Evolutionary conservation across 805 yeast species (phyloP).

Genomic region (Lachancea cidri): DNA sequence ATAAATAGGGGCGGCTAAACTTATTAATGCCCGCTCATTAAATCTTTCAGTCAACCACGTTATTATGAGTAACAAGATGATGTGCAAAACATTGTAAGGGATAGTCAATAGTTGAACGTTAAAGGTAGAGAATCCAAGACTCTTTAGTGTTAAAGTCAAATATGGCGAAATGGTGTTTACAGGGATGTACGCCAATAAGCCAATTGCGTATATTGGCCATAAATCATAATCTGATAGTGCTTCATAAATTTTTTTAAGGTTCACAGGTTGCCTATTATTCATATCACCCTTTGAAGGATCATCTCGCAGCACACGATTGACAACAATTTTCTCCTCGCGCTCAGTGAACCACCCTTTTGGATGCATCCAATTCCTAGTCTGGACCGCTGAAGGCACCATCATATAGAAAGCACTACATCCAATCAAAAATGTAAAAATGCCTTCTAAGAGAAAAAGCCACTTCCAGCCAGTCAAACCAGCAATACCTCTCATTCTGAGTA

Average conservation of each 20-base stretch:
- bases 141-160: conserved; percentile 43
- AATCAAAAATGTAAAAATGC: conserved; percentile 48
- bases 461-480: conserved; percentile 53
- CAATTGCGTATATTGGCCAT: conserved; percentile 52
- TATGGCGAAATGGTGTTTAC: conserved; percentile 35
- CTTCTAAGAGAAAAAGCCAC: conserved; percentile 65
- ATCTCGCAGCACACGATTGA: conserved; percentile 54
- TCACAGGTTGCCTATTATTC: conserved; percentile 54
- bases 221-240: conserved; percentile 46
- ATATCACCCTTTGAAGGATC: conserved; percentile 64
- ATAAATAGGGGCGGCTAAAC: conserved; percentile 30
- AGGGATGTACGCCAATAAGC: conserved; percentile 42
- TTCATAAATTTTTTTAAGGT: conserved; percentile 34
- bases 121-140: conserved; percentile 48
- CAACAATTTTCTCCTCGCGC: conserved; percentile 52
- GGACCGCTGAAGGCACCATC: conserved; percentile 56
- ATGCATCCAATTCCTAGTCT: conserved; percentile 45
- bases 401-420: conserved; percentile 44
- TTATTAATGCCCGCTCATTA: conserved; percentile 28
- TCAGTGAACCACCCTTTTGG: conserved; percentile 52
- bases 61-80: conserved; percentile 32
- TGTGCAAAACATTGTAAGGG: conserved; percentile 42
- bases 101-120: conserved; percentile 47
- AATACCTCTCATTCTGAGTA: conserved; percentile 47
- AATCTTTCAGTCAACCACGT: conserved; percentile 37